Evolutionary conservation across 352 stramenopile genomes (phyloP).

Genomic region (Phytophthora aleatoria): DNA sequence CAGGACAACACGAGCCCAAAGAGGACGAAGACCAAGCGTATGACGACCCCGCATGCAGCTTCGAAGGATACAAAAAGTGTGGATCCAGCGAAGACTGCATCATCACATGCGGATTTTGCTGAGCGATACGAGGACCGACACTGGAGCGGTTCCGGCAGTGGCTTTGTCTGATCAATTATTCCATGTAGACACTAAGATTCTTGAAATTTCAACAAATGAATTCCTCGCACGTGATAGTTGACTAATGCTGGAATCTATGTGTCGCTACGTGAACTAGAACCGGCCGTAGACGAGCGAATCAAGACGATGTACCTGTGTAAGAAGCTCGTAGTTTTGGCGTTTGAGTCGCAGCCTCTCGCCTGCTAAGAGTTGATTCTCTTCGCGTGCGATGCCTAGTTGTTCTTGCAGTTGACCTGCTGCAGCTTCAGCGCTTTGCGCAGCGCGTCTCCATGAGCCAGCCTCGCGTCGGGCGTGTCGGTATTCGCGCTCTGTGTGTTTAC

Average conservation of each 20-base stretch:
- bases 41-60: not conserved
- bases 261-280: conserved; percentile 44
- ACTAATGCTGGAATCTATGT: conserved; percentile 13
- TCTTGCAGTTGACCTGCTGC: conserved; percentile 59
- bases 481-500: conserved; percentile 56
- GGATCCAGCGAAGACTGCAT: conserved; percentile 4
- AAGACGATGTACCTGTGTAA: conserved; percentile 73
- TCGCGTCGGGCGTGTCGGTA: conserved; percentile 46
- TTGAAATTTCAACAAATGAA: conserved; percentile 10
- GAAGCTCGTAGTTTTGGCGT: conserved; percentile 74
- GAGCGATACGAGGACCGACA: conserved; percentile 42
- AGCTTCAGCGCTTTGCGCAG: conserved; percentile 50
- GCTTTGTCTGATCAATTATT: conserved; percentile 33
- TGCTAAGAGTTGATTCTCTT: conserved; percentile 68
- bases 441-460: conserved; percentile 62
- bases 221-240: conserved; percentile 2
- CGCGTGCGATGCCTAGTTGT: conserved; percentile 60
- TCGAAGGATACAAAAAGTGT: conserved; percentile 12
- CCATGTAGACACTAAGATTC: conserved; percentile 2
- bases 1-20: not conserved
- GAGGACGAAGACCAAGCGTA: conserved; percentile 25
- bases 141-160: conserved; percentile 50
- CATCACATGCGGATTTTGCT: conserved; percentile 35
- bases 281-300: conserved; percentile 79
- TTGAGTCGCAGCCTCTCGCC: conserved; percentile 63